phyloP scores from a whole-genome alignment of 495 filamentous ascomycete genomes.

The Evansstolkia leycettana region DNA sequence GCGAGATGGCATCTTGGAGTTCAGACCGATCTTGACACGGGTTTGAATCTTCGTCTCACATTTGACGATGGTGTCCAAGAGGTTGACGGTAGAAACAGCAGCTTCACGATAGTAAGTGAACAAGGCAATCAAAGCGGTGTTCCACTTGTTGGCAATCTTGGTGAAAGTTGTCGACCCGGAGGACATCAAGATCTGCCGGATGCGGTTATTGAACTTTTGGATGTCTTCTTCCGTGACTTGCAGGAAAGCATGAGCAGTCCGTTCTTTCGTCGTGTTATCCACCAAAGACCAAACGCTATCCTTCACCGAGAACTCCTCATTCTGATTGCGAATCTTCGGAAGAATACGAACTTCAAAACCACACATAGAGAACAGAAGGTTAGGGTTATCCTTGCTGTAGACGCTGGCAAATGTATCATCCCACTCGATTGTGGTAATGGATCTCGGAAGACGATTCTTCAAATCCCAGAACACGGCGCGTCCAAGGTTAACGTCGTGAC shows the following conservation, averaged over 20 bases:
- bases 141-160: constrained; percentile 99
- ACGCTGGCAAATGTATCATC: constrained; percentile 99
- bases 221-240: constrained; percentile 98
- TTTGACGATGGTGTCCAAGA: constrained; percentile 97
- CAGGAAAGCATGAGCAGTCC: constrained; percentile 95
- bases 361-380: constrained; percentile 94
- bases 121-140: constrained; percentile 93
- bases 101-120: constrained; percentile 99
- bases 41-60: constrained; percentile 99
- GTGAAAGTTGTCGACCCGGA: constrained; percentile 98
- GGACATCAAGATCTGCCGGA: constrained; percentile 97
- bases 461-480: constrained; percentile 98
- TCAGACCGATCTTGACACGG: constrained; percentile 95
- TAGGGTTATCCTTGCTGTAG: constrained; percentile 97
- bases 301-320: constrained; percentile 93
- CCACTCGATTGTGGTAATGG: constrained; percentile 97
- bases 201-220: constrained; percentile 98
- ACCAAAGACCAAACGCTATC: constrained; percentile 97
- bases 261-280: constrained; percentile 90
- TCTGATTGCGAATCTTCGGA: constrained; percentile 89
- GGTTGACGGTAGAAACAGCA: constrained; percentile 89
- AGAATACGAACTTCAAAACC: constrained; percentile 97
- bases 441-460: constrained; percentile 91
- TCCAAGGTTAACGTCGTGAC: constrained; percentile 97
- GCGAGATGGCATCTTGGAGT: constrained; percentile 99